Conservation (phyloP, 108 stramenopile genomes). For the Stephanodiscus triporus region DNA sequence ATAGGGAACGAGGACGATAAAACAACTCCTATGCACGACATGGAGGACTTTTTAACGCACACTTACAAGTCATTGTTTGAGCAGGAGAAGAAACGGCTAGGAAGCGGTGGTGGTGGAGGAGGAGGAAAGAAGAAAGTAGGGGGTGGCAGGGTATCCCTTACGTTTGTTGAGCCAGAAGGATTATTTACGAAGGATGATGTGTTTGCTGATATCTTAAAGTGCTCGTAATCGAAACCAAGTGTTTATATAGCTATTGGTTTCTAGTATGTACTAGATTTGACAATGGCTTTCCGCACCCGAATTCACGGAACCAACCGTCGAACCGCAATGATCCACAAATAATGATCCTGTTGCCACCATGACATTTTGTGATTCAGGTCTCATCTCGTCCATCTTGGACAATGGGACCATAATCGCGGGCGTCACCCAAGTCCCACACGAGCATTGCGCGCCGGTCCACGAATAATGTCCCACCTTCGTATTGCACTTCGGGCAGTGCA, state of each 20-base stretch:
- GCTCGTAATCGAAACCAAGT: not conserved
- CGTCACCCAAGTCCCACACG: constrained; percentile 86
- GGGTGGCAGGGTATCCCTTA: constrained; percentile 58
- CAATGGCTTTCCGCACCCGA: not conserved
- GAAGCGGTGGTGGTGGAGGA: constrained; percentile 9
- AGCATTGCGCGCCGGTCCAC: constrained; percentile 86
- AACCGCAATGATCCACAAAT: not conserved
- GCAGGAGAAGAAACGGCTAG: constrained; percentile 67
- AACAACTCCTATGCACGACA: constrained; percentile 65
- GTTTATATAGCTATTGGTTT: not conserved
- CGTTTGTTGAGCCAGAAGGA: constrained; percentile 64
- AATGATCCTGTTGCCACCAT: not conserved
- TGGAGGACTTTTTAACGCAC: constrained; percentile 81
- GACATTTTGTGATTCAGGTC: not conserved
- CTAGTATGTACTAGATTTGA: not conserved
- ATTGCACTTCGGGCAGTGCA: constrained; percentile 75
- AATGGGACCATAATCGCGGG: constrained; percentile 81
- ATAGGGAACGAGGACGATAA: constrained; percentile 65
- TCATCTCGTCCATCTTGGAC: constrained; percentile 72
- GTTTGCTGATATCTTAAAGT: constrained; percentile 51
- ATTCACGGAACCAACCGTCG: not conserved
- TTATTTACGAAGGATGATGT: constrained; percentile 69
- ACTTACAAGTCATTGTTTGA: constrained; percentile 90
- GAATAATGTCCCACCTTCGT: constrained; percentile 78
- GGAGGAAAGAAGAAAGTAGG: constrained; percentile 46